Evolutionary conservation across 2,329 filamentous ascomycete species (phyloP).

Genomic region (Hymenoscyphus linearis): DNA sequence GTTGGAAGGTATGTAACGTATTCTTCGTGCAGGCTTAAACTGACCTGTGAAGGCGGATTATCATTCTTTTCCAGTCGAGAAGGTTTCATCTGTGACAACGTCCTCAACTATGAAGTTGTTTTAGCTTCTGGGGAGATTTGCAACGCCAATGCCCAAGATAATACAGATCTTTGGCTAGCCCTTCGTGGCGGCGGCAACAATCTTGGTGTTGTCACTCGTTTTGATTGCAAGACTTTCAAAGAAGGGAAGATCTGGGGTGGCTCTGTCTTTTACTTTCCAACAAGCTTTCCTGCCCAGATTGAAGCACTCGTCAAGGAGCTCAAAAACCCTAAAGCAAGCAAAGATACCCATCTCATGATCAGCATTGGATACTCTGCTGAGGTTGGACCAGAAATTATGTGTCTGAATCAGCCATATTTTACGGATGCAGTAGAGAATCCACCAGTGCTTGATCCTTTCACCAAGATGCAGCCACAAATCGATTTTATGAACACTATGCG

Average conservation of each 20-base stretch:
- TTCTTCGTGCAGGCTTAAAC: too few relatives aligned
- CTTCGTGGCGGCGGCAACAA: conserved; percentile 17
- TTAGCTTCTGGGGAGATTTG: conserved; percentile 10
- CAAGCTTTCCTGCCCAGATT: conserved; percentile 1
- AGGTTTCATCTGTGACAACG: conserved; percentile 43
- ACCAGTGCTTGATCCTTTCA: background rate
- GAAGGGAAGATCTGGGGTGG: conserved; percentile 7
- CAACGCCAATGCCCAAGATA: conserved; percentile 9
- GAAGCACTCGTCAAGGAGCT: background rate
- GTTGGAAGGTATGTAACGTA: background rate
- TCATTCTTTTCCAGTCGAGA: conserved; percentile 29
- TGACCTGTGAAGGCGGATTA: background rate
- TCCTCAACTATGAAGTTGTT: conserved; percentile 37
- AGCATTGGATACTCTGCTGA: background rate
- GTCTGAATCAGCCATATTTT: background rate
- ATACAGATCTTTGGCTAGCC: conserved; percentile 10
- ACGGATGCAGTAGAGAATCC: background rate
- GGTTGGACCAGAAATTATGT: background rate
- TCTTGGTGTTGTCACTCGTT: conserved; percentile 16
- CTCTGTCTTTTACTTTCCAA: background rate
- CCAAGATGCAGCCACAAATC: background rate
- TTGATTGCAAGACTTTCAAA: conserved; percentile 10
- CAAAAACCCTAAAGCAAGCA: background rate
- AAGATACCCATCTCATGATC: background rate
- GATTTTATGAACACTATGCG: background rate